These are phyloP conservation scores for Osmozyma mogii DNA, from an alignment of 805 yeast species.

Conservation along the genomic window DNA sequence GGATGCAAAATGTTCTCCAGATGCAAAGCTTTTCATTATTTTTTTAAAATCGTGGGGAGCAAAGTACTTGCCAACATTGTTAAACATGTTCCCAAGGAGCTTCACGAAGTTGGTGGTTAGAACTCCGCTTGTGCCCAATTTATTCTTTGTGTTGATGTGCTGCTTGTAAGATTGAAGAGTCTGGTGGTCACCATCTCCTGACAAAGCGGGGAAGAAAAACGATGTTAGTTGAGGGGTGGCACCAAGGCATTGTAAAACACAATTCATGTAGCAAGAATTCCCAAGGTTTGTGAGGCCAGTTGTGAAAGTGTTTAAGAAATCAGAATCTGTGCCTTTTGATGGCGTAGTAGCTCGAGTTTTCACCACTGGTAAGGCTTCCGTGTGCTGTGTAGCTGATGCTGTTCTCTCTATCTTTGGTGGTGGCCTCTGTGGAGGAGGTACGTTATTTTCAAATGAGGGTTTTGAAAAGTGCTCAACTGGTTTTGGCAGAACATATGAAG, in stretches of 20 bases:
- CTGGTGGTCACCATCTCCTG: not conserved
- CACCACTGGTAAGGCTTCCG: conserved; percentile 1
- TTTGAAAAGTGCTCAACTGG: not conserved
- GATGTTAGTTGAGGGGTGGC: conserved; percentile 61
- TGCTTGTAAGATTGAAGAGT: conserved; percentile 45
- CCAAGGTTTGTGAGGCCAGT: conserved; percentile 80
- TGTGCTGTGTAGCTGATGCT: conserved; percentile 2
- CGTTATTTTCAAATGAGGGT: not conserved
- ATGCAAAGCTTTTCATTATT: conserved; percentile 59
- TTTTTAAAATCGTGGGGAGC: conserved; percentile 61
- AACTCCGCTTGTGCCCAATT: conserved; percentile 74
- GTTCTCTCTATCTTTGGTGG: conserved; percentile 3
- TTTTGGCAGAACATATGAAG: not conserved
- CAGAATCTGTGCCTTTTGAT: conserved; percentile 4
- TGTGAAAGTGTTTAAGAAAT: conserved; percentile 22
- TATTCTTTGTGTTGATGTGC: conserved; percentile 65
- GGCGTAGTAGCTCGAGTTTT: conserved; percentile 1
- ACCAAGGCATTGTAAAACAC: conserved; percentile 76
- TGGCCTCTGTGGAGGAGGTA: not conserved
- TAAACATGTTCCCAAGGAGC: conserved; percentile 47
- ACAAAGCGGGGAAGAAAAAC: conserved; percentile 39
- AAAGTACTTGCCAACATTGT: conserved; percentile 38
- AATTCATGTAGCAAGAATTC: conserved; percentile 90
- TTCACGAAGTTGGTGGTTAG: conserved; percentile 62
- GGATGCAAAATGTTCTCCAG: conserved; percentile 49